Percentiles rank a stretch among this genome's conserved stretches.
Evolutionary conservation across 2,329 filamentous ascomycete species (phyloP).

Genomic region (Biscogniauxia marginata): DNA sequence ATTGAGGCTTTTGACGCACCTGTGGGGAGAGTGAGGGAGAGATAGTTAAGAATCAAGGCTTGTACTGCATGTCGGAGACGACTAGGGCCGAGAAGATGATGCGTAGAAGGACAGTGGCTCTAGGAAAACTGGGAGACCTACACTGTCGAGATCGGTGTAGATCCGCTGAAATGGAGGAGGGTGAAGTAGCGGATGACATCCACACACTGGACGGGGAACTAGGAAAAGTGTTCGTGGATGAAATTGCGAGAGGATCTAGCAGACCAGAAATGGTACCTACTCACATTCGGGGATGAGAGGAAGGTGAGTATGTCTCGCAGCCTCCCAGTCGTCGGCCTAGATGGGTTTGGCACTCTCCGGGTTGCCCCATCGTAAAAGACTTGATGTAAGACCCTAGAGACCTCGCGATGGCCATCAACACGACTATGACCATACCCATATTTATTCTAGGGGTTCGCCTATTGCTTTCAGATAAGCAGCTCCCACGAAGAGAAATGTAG

Average conservation of each 20-base stretch:
- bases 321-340: conserved; percentile 28
- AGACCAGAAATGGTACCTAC: conserved; percentile 67
- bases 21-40: conserved; percentile 39
- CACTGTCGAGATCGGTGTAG: conserved; percentile 72
- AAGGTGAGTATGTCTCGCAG: conserved; percentile 25
- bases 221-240: conserved; percentile 71
- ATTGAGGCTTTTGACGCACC: conserved; percentile 66
- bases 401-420: conserved; percentile 12
- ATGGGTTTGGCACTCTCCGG: conserved; percentile 18
- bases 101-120: background rate
- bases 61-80: background rate
- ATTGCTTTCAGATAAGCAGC: too few species aligned
- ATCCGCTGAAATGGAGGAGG: conserved; percentile 75
- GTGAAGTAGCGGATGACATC: conserved; percentile 81
- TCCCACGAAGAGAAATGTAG: too few species aligned
- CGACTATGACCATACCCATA: too few species aligned
- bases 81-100: background rate
- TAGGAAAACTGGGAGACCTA: conserved; percentile 2
- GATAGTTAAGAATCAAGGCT: background rate
- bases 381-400: conserved; percentile 34
- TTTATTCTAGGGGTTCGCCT: too few species aligned
- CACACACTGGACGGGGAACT: conserved; percentile 72
- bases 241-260: conserved; percentile 68
- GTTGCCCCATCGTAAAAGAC: conserved; percentile 30
- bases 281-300: conserved; percentile 28